Evolutionary conservation across 2,329 filamentous ascomycete genomes (phyloP).

Genomic region (Boeremia exigua): DNA sequence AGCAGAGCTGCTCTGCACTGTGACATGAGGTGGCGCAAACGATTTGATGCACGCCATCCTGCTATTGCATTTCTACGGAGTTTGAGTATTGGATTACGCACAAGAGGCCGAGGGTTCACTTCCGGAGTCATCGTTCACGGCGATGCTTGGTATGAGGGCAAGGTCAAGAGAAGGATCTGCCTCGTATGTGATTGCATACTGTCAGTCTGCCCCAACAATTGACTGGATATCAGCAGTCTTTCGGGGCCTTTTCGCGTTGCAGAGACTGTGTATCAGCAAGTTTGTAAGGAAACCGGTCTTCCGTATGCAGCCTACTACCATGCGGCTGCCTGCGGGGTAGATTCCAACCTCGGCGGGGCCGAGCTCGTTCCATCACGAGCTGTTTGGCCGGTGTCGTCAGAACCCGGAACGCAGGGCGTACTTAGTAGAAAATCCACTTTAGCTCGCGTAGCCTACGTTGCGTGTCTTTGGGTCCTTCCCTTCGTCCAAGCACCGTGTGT

Average conservation of each 20-base stretch:
- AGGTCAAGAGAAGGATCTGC: background rate
- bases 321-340: slow-evolving; percentile 25
- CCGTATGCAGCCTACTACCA: slow-evolving; percentile 17
- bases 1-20: slow-evolving; percentile 84
- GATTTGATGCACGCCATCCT: background rate
- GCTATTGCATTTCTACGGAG: slow-evolving; percentile 34
- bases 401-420: slow-evolving; percentile 18
- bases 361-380: slow-evolving; percentile 18
- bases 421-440: slow-evolving; percentile 14
- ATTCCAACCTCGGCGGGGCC: slow-evolving; percentile 34
- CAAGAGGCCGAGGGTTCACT: slow-evolving; percentile 3
- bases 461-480: background rate
- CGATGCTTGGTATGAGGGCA: background rate
- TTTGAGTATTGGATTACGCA: slow-evolving; percentile 18
- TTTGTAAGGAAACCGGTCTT: background rate
- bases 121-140: background rate
- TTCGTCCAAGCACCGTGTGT: background rate
- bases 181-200: background rate
- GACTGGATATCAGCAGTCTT: background rate
- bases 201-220: background rate
- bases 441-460: background rate
- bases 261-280: background rate
- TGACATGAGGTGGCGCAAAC: slow-evolving; percentile 54
- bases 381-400: slow-evolving; percentile 17
- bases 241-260: background rate